Conservation (phyloP, 2,329 filamentous ascomycete species). For the Cucurbitaria berberidis region DNA sequence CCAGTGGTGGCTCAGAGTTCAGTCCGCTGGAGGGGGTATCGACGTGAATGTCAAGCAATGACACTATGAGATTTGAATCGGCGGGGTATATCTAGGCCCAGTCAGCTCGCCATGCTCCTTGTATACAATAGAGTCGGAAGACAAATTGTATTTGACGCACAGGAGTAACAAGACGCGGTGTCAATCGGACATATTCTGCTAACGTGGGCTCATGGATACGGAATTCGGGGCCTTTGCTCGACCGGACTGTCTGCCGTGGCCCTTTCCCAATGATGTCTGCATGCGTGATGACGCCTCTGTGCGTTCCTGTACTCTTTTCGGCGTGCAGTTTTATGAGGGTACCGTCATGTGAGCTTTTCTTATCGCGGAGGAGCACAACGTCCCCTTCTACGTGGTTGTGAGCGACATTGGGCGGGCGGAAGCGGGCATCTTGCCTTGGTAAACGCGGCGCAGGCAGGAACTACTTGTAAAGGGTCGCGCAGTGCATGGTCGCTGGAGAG, state of each 20-base stretch:
- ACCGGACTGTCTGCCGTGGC: constrained; percentile 64
- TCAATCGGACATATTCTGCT: constrained; percentile 74
- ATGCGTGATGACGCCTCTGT: constrained; percentile 58
- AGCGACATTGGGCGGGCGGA: constrained; percentile 9
- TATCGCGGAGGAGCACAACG: constrained; percentile 52
- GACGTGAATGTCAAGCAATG: constrained; percentile 75
- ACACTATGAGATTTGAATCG: constrained; percentile 77
- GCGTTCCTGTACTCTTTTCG: constrained; percentile 44
- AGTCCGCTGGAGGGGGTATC: constrained; percentile 46
- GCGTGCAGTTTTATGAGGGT: constrained; percentile 49
- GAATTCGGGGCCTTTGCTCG: constrained; percentile 60
- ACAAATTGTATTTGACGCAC: constrained; percentile 52
- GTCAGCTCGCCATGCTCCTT: constrained; percentile 8
- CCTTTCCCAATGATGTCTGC: constrained; percentile 68
- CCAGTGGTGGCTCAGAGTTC: constrained; percentile 57
- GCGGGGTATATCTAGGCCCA: constrained; percentile 70
- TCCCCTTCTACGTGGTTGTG: constrained; percentile 43
- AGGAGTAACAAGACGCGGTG: constrained; percentile 75
- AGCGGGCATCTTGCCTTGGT: constrained; percentile 34
- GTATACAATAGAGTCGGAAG: neutral
- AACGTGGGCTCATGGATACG: constrained; percentile 70
- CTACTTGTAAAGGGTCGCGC: constrained; percentile 28
- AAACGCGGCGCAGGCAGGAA: constrained; percentile 25
- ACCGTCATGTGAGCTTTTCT: constrained; percentile 45
- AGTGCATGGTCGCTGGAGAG: neutral